Base-by-base conservation (phyloP, 2,329 filamentous ascomycete species). In the Pseudovirgaria hyperparasitica region DNA sequence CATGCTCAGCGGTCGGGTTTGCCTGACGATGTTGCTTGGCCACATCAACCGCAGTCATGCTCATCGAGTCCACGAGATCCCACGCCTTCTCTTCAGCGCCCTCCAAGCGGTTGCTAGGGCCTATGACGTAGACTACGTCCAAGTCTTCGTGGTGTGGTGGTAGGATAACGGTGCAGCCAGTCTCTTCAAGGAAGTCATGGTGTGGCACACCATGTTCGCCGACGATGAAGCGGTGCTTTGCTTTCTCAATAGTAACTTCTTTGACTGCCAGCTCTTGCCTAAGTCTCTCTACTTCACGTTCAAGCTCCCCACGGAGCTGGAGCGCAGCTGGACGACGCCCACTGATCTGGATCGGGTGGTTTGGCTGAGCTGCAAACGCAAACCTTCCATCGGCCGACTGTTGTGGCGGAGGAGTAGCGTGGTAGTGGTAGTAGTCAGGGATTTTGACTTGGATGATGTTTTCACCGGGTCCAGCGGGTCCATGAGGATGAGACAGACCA, bases 191-290 rank as follows among this genome's bases (percentile, higher is more conserved):
- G 62, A 98, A 94, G 23, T 93, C 74, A 31, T 94, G 74, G 18
- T 82, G 65, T 11, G 82, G 75, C 35, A 81, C 70, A 34, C 82
- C 85, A 35, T 76, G 71, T 35, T 87, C 76, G 27, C 87, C 87
- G 36, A 93, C 76, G 46, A 98, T 90, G 62, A 94, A 96, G 52
- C 92, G 86, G 52, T 96, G 90, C 27, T 84, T 76, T 25, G 82
- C 84, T 35, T 78, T 77, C 52, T 87, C 80, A 41, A 96, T 82
- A 5, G 78, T 71, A 22, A 85, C 63, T 52, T 92, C 77, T 41
- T 90, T 74, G 25, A 90, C 63, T 22, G 77, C 72, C 26, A 96
- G 63, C 48, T 82, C 73, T 32, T 72, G 71, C 39, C 77, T 74
- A 13, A 98, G 69, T 46, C 87, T 70, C 34, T 77, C 71, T 5